Percentiles rank a stretch among this genome's conserved stretches.
phyloP scores from a whole-genome alignment of 2,329 filamentous ascomycete species.

The Nakataea oryzae region DNA sequence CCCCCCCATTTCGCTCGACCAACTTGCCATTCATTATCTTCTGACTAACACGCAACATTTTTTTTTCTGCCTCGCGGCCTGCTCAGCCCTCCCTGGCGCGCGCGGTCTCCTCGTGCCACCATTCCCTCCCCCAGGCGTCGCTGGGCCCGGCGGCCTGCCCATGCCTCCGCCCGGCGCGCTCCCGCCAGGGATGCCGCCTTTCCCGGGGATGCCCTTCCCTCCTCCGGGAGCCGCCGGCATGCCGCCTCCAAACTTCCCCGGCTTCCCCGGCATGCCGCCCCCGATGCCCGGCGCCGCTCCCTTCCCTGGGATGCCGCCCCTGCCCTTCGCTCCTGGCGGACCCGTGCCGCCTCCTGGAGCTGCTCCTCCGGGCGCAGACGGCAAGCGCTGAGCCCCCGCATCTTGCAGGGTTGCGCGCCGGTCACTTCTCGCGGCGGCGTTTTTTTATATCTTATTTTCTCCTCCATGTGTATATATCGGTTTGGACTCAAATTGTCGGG shows the following conservation, averaged over 20 bases:
- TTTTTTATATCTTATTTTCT: not conserved
- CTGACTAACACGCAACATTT: not conserved
- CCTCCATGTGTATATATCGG: not conserved
- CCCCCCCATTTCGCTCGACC: not conserved
- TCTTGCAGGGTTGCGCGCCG: too few relatives aligned
- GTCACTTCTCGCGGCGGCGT: too few relatives aligned
- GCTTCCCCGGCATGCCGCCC: slow-evolving; percentile 29
- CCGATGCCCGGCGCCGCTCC: slow-evolving; percentile 14
- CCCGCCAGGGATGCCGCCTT: slow-evolving; percentile 31
- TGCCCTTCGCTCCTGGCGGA: slow-evolving; percentile 22
- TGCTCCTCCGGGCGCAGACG: slow-evolving; percentile 3
- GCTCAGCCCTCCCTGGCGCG: not conserved
- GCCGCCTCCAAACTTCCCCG: slow-evolving; percentile 25
- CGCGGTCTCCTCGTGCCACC: slow-evolving; percentile 20
- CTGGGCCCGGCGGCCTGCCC: slow-evolving; percentile 30
- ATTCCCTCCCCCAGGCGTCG: slow-evolving; percentile 13
- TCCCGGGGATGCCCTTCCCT: slow-evolving; percentile 27
- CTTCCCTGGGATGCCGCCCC: slow-evolving; percentile 26
- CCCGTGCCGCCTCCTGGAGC: slow-evolving; percentile 23
- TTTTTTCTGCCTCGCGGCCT: not conserved
- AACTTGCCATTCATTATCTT: too few relatives aligned
- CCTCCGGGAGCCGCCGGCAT: slow-evolving; percentile 16
- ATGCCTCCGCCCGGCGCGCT: slow-evolving; percentile 33
- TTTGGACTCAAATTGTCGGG: not conserved
- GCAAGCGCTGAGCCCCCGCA: slow-evolving; percentile 18